Base-by-base conservation (phyloP, 2,329 filamentous ascomycete genomes). In the Phialemoniopsis sp. region DNA sequence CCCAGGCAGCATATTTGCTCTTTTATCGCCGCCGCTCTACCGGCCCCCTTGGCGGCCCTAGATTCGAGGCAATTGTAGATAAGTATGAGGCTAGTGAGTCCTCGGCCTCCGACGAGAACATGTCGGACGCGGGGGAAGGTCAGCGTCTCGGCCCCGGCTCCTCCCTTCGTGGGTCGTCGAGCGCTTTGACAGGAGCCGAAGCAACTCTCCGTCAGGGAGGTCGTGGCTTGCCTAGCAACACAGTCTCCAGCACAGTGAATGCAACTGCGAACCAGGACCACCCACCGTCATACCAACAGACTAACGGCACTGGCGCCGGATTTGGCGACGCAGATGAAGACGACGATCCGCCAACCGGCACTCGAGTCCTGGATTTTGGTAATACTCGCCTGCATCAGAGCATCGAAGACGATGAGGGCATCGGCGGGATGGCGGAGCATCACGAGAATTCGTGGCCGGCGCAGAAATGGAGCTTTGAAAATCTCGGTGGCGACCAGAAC, bases 1-100 rank as follows among this genome's bases (percentile, higher is more conserved):
- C 87, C 5, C 66, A 78, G 13, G 83, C 86, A 15, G 93, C 93
- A 0, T 98, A 98, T 62, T 76, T 98, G 10, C 73, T 98, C 28
- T 98, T 98, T 71, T 98, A 98, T 66, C 87, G 93, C 31, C 86
- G 93, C 41, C 85, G 89, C 47, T 88, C 89, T 5, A 72, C 77
- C 8, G 65, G 64, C 45, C 86, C 89, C 46, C 79, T 98, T 48
- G 93, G 93, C 41, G 90, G 90, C 18, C 74, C 82, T 33, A 76
- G 76, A 37, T 82, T 96, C 44, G 76, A 82, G 50, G 70, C 82
- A 48, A 80, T 95, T 36, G 70, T 87, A 39, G 76, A 82, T 38
- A 70, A 74, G 40, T 86, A 77, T 54, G 72, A 74, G 21, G 21
- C 21, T 46, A 73, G 75, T 43, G 64, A 72, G 38, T 58, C 61